Evolutionary conservation across 768 basidiomycete species (phyloP).

Genomic region (Glaciozyma antarctica): DNA sequence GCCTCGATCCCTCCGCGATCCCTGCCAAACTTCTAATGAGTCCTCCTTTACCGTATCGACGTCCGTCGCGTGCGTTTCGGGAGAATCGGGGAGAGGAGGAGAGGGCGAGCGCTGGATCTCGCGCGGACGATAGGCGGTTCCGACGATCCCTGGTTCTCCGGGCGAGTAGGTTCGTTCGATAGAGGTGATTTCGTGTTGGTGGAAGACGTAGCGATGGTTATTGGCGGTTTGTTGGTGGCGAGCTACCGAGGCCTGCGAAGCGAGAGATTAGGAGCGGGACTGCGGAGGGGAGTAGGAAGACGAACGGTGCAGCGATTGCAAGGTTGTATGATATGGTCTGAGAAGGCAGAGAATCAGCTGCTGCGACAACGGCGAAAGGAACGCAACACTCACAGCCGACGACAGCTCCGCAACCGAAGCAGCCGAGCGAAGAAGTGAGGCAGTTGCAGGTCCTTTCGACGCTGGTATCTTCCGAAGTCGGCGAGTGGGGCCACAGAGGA

Average conservation of each 20-base stretch:
- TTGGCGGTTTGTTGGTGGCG: conserved; percentile 53
- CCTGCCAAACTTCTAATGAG: not conserved
- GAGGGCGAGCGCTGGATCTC: not conserved
- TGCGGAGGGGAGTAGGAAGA: not conserved
- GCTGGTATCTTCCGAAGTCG: conserved; percentile 9
- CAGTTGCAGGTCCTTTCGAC: conserved; percentile 67
- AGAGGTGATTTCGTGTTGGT: conserved; percentile 39
- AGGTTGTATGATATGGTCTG: conserved; percentile 38
- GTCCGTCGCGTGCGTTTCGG: not conserved
- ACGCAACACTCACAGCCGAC: conserved; percentile 52
- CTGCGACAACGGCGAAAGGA: no score
- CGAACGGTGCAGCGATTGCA: conserved; percentile 57
- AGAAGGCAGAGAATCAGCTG: not conserved
- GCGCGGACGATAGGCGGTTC: not conserved
- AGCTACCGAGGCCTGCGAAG: conserved; percentile 38
- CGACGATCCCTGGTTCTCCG: conserved; percentile 21
- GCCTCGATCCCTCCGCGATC: not conserved
- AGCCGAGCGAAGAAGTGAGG: conserved; percentile 69
- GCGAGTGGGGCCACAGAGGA: conserved; percentile 24
- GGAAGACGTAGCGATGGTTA: conserved; percentile 79
- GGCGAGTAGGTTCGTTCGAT: conserved; percentile 26
- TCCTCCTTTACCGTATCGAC: conserved; percentile 3
- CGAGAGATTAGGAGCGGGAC: not conserved
- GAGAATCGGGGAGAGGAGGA: not conserved
- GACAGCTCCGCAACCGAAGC: conserved; percentile 63